phyloP scores from a whole-genome alignment of 202 grass and related monocot genomes.

The Eragrostis tef region DNA sequence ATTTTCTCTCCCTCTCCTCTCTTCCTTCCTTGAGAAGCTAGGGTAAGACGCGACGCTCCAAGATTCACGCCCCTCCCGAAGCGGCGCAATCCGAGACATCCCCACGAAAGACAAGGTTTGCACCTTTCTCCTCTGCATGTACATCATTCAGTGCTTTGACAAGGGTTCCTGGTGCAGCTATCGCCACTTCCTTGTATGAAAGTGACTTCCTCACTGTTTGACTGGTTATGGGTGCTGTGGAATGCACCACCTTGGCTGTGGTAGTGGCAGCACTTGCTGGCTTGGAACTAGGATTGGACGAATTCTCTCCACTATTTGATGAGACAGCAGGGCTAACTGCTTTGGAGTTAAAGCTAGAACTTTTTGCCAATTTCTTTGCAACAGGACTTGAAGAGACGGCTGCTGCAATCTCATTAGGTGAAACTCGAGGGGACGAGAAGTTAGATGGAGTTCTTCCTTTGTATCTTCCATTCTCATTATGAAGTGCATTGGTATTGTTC shows the following conservation, averaged over 20 bases:
- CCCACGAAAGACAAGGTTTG: too few species aligned
- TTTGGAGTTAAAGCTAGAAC: slow-evolving; percentile 71
- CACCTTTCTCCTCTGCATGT: slow-evolving; percentile 51
- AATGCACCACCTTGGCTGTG: slow-evolving; percentile 54
- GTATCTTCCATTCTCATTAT: slow-evolving; percentile 73
- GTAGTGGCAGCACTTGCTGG: slow-evolving; percentile 54
- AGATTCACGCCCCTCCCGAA: too few species aligned
- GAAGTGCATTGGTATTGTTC: slow-evolving; percentile 70
- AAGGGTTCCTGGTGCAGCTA: slow-evolving; percentile 89
- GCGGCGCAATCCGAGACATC: too few species aligned
- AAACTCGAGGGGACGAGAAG: slow-evolving; percentile 63
- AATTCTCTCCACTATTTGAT: slow-evolving; percentile 63
- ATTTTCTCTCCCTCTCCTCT: too few species aligned
- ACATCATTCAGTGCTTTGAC: slow-evolving; percentile 64
- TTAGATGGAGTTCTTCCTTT: slow-evolving; percentile 60
- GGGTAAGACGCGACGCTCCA: too few species aligned
- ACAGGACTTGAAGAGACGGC: slow-evolving; percentile 55
- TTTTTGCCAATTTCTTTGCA: slow-evolving; percentile 81
- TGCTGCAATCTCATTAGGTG: slow-evolving; percentile 56
- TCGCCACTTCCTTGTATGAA: slow-evolving; percentile 98
- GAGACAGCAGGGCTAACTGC: slow-evolving; percentile 47
- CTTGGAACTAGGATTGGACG: slow-evolving; percentile 57
- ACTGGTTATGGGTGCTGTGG: slow-evolving; percentile 44
- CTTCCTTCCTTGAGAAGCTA: too few species aligned
- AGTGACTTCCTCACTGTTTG: slow-evolving; percentile 78